Conservation (phyloP, 2,329 filamentous ascomycete species). For the Botryotinia globosa region DNA sequence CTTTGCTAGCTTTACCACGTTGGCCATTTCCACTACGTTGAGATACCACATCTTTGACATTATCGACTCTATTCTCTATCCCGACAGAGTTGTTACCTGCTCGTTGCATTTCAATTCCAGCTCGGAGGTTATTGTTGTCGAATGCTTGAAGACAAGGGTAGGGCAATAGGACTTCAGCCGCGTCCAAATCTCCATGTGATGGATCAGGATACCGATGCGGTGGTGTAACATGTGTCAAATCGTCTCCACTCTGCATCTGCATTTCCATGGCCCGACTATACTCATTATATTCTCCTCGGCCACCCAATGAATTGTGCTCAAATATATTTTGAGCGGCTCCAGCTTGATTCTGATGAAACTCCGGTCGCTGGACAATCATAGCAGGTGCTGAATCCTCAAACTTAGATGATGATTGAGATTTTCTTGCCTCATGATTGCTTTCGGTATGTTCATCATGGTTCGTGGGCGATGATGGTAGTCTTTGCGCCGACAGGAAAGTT, state of each 20-base stretch:
- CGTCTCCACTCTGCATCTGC: neutral
- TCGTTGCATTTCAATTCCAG: neutral
- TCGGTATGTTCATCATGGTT: neutral
- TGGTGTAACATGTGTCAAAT: neutral
- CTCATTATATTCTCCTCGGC: too few species aligned
- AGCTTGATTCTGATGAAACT: too few species aligned
- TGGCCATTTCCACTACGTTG: too few species aligned
- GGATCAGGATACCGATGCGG: neutral
- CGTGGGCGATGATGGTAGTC: neutral
- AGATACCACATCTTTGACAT: neutral
- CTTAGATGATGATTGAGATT: neutral
- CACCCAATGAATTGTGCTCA: neutral
- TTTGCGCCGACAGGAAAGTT: neutral
- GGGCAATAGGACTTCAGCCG: rapidly evolving
- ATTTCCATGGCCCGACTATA: too few species aligned
- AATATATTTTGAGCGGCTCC: neutral
- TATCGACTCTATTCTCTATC: neutral
- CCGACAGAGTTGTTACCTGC: neutral
- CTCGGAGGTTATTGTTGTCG: too few species aligned
- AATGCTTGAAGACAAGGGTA: neutral
- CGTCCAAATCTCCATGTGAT: neutral
- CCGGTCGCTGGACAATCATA: rapidly evolving
- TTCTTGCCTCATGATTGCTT: neutral
- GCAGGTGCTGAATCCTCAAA: neutral
- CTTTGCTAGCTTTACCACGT: too few species aligned